Evolutionary conservation across 2,329 filamentous ascomycete species (phyloP).

Genomic region (Epichloe glyceriae): DNA sequence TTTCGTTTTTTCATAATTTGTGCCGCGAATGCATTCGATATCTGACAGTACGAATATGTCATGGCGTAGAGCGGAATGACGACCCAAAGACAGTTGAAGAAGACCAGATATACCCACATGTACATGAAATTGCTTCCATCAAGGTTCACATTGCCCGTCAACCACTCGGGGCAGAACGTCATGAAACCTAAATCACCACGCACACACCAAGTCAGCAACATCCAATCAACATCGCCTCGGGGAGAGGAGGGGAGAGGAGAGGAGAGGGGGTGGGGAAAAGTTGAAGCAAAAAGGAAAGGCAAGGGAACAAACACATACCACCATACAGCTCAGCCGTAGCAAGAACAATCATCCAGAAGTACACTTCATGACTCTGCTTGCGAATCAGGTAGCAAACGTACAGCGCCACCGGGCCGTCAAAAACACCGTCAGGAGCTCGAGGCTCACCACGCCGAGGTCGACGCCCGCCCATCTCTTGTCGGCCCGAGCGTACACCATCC

Average conservation of each 20-base stretch:
- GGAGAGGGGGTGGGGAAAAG: neutral
- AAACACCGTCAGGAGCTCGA: slow-evolving; percentile 54
- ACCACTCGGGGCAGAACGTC: slow-evolving; percentile 60
- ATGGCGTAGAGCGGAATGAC: slow-evolving; percentile 47
- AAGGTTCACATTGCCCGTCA: slow-evolving; percentile 47
- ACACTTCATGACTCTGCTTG: slow-evolving; percentile 38
- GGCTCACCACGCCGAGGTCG: slow-evolving; percentile 48
- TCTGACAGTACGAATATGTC: slow-evolving; percentile 40
- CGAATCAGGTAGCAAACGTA: slow-evolving; percentile 49
- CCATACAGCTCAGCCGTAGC: slow-evolving; percentile 56
- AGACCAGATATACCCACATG: slow-evolving; percentile 52
- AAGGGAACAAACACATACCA: slow-evolving; percentile 27
- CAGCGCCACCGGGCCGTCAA: slow-evolving; percentile 46
- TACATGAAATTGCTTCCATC: slow-evolving; percentile 57
- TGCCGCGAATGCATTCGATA: slow-evolving; percentile 36
- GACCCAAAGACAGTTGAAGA: slow-evolving; percentile 59
- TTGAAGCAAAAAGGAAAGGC: too few species aligned
- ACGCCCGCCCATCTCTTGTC: slow-evolving; percentile 51
- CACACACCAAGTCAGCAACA: neutral
- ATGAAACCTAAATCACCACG: slow-evolving; percentile 40
- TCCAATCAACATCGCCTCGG: neutral
- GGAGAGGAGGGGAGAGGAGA: too few species aligned
- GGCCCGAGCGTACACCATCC: slow-evolving; percentile 57
- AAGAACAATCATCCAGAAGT: slow-evolving; percentile 50
- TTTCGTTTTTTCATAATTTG: slow-evolving; percentile 18